Percentiles rank a stretch among this genome's conserved stretches.
These are phyloP conservation scores for Boechera divaricarpa DNA, from an alignment of 345 rosid species.

Conservation along the genomic window DNA sequence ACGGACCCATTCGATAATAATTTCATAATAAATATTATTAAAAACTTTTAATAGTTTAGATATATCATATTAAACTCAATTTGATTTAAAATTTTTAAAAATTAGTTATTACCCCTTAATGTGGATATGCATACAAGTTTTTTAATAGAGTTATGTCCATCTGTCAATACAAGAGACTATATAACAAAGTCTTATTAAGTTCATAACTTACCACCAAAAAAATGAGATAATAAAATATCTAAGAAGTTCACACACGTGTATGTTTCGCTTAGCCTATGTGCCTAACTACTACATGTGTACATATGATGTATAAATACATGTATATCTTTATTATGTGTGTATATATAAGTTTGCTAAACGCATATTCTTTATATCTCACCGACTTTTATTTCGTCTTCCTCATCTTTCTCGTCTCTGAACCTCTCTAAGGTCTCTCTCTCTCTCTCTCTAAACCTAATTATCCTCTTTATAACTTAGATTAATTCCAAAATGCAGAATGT, in stretches of 20 bases:
- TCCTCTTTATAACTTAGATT: constrained; percentile 3
- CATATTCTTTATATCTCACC: constrained; percentile 39
- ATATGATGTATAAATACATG: constrained; percentile 20
- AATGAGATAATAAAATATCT: background rate
- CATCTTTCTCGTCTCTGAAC: background rate
- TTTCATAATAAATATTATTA: background rate
- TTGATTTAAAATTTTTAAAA: background rate
- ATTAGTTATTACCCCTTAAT: background rate
- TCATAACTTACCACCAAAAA: constrained; percentile 3
- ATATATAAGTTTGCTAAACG: constrained; percentile 21
- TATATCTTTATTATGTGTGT: background rate
- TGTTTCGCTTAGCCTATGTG: constrained; percentile 17
- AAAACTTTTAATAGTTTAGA: background rate
- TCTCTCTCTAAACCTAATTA: background rate
- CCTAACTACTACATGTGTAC: constrained; percentile 25
- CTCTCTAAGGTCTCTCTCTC: constrained; percentile 23
- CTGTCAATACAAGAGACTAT: background rate
- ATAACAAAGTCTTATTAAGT: background rate
- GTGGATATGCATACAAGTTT: background rate
- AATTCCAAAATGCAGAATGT: constrained; percentile 6
- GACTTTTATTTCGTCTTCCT: background rate
- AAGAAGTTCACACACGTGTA: constrained; percentile 37
- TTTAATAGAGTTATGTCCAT: background rate
- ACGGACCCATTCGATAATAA: background rate
- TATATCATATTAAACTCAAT: background rate